phyloP scores from a whole-genome alignment of 176 grass and related monocot species.

The Ananas comosus region DNA sequence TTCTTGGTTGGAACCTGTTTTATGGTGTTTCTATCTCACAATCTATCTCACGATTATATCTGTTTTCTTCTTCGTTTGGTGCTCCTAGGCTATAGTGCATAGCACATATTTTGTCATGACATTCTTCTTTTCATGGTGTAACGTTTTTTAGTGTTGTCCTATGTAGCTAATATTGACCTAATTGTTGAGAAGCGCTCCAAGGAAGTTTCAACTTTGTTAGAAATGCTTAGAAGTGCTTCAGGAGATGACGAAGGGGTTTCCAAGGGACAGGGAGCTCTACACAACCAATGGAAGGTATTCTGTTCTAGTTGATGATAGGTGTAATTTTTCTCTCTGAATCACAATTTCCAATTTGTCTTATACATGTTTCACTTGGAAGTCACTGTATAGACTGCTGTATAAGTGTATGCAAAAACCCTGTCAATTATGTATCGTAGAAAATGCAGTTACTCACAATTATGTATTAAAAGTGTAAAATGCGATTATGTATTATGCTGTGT shows the following conservation, averaged over 20 bases:
- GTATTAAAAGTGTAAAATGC: no score
- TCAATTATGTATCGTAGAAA: no score
- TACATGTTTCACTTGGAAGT: not conserved
- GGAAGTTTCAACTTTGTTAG: conserved; percentile 69
- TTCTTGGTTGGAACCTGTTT: no score
- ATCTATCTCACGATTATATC: no score
- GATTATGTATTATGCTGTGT: no score
- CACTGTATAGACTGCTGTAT: no score
- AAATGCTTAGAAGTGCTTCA: conserved; percentile 79
- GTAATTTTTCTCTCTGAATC: not conserved
- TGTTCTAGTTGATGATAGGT: not conserved
- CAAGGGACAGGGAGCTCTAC: conserved; percentile 22
- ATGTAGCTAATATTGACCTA: conserved; percentile 48
- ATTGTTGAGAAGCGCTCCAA: conserved; percentile 48
- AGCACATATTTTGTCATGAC: not conserved
- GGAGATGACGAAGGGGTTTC: conserved; percentile 25
- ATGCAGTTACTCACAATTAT: no score
- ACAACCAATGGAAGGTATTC: conserved; percentile 87
- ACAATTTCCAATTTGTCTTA: not conserved
- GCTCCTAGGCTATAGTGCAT: conserved; percentile 9
- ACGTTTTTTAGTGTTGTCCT: conserved; percentile 3
- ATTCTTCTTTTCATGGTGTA: conserved; percentile 6
- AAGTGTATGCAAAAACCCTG: no score
- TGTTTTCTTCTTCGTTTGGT: no score
- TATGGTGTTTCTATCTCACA: no score